Base-by-base conservation (phyloP, 78 protist species). In the Parvularia atlantis region DNA sequence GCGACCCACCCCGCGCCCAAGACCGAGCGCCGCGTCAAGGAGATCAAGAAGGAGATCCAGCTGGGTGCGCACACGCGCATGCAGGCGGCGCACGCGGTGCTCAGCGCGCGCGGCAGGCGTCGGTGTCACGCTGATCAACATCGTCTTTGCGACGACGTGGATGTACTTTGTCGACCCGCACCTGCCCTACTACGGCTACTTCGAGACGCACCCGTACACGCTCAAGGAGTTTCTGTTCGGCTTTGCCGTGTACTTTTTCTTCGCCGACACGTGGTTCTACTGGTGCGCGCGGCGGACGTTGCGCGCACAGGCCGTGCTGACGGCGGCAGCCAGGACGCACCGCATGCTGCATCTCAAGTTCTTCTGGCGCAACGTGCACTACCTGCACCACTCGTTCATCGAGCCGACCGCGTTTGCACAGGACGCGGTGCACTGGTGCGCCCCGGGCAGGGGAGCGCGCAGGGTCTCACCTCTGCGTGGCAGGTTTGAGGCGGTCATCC, bases 391-490 rank as follows among this genome's bases (percentile, higher is more conserved):
- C 56, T 41, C 22, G n/a, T 64, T 64, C 69, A n/a, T 16, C 39
- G 56, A 64, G 41, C 69, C 69, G 28, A 43, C 69, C 10, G 69
- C 69, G n/a, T 64, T 64, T 64, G 52, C 26, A 1, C 66, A 61
- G 48, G 66, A 61, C 22, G 69, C 69, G 1, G 69, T 64, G 17
- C 69, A 64, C 39, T 57, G n/a, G n/a, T n/a, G n/a, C n/a, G n/a
- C n/a, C n/a, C n/a, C n/a, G n/a, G n/a, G n/a, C n/a, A n/a, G n/a
- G n/a, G n/a, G n/a, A n/a, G n/a, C n/a, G n/a, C n/a, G n/a, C n/a
- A n/a, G n/a, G n/a, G n/a, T n/a, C n/a, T n/a, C n/a, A n/a, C n/a
- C n/a, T n/a, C n/a, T n/a, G n/a, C n/a, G n/a, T n/a, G n/a, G n/a
- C n/a, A n/a, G n/a, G n/a, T n/a, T n/a, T n/a, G n/a, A n/a, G n/a